These are phyloP conservation scores for Nicotiana tabacum DNA, from an alignment of 257 asterid species.

Conservation along the genomic window DNA sequence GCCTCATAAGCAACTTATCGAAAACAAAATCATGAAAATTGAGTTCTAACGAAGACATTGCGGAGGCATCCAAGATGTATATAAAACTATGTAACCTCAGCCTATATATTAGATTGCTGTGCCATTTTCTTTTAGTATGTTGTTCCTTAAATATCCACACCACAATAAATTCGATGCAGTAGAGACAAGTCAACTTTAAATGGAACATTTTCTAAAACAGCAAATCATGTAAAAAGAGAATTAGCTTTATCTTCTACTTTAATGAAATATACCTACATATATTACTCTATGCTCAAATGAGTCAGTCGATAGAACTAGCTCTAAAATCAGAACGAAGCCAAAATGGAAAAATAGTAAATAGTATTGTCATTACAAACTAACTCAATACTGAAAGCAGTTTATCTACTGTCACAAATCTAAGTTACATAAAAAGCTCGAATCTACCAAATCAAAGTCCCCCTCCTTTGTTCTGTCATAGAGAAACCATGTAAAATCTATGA, in stretches of 20 bases:
- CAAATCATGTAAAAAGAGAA: not conserved
- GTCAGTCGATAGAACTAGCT: not conserved
- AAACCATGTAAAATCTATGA: not conserved
- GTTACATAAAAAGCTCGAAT: not conserved
- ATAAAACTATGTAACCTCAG: not conserved
- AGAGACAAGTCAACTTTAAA: not conserved
- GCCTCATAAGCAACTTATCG: not conserved
- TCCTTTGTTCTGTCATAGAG: not conserved
- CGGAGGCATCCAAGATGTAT: not conserved
- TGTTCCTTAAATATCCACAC: not conserved
- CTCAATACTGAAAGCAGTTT: not conserved
- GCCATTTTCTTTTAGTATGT: not conserved
- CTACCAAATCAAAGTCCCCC: not conserved
- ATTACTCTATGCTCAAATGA: not conserved
- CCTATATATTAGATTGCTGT: not conserved
- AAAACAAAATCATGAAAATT: not conserved
- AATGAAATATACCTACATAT: not conserved
- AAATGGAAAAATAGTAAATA: not conserved
- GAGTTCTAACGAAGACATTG: not conserved
- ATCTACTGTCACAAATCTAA: not conserved
- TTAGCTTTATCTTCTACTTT: not conserved
- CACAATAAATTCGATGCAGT: not conserved
- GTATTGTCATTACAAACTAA: not conserved
- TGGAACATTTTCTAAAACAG: not conserved
- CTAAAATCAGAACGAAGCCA: not conserved